Base-by-base conservation (phyloP, 2,329 filamentous ascomycete species). In the Xylaria multiplex region DNA sequence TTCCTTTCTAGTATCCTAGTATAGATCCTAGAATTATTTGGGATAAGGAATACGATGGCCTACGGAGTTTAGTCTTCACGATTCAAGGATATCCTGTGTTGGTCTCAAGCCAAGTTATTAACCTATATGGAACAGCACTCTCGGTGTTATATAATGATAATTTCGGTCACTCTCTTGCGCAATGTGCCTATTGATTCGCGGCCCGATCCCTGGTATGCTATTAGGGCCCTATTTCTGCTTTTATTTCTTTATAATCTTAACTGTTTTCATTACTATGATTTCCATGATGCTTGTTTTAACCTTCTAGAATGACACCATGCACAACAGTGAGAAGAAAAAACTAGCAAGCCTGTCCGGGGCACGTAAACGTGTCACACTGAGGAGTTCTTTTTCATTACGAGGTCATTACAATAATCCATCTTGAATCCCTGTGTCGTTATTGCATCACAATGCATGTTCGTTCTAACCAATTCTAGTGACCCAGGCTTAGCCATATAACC, bases 181-280 rank as follows among this genome's bases (percentile, higher is more conserved):
- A 49, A 30, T 6, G 19, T 16, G 45, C 22, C 73, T 69, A 59
- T 71, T 73, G 66, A 4, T 81, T 73, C 22, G 57, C 53, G 16
- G 49, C 59, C 14, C 54, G 24, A 45, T 46, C 56, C 62, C 62
- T 42, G 53, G 63, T n/a, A 62, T 54, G 5, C 54, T 35, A 16
- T 62, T 37, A 5, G 57, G 57, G 46, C 60, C 59, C 55, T 54
- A 52, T 40, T 49, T 5, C 35, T 35, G 24, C 45, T 63, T 62
- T 32, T 14, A 6, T 30, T 53, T 56, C 59, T 42, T 48, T 55
- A 66, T 56, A 22, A 49, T 22, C 27, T 63, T 43, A 35, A 62
- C 24, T 58, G 53, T 62, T 35, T 60, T 48, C 14, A 35, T n/a
- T n/a, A 43, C 56, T 42, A 56, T 30, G n/a, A 56, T 56, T 35